Percentiles rank a stretch among this genome's conserved stretches.
Evolutionary conservation across 768 basidiomycete species (phyloP).

Genomic region (Phlebiopsis gigantea): DNA sequence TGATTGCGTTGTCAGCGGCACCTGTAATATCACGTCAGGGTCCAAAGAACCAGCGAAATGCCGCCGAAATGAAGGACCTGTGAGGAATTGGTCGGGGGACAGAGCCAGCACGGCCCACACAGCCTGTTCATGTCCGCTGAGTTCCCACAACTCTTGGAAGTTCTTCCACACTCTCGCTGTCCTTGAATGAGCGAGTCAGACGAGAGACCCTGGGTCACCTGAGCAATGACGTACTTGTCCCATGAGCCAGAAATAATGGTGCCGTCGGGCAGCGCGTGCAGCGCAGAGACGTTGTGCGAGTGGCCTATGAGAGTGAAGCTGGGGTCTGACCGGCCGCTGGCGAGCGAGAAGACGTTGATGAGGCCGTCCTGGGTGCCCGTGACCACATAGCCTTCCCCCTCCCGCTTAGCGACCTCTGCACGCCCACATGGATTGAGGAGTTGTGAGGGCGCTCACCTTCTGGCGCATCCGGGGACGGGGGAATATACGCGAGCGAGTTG

Average conservation of each 20-base stretch:
- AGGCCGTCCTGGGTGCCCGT: conserved; percentile 88
- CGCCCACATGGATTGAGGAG: conserved; percentile 2
- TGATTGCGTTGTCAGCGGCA: conserved; percentile 94
- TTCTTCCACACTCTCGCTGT: conserved; percentile 93
- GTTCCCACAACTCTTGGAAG: conserved; percentile 63
- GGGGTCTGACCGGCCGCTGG: conserved; percentile 62
- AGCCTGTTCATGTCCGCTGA: conserved; percentile 84
- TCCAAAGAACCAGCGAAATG: neutral
- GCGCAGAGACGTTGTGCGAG: conserved; percentile 82
- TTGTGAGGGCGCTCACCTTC: conserved; percentile 44
- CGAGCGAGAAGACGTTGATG: conserved; percentile 75
- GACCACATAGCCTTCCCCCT: conserved; percentile 59
- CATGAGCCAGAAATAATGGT: conserved; percentile 91
- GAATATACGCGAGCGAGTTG: conserved; percentile 76
- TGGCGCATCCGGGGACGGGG: conserved; percentile 61
- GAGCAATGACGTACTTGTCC: conserved; percentile 68
- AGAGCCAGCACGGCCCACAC: conserved; percentile 91
- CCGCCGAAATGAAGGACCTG: conserved; percentile 44
- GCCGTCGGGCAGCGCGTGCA: conserved; percentile 66
- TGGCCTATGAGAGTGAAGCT: conserved; percentile 84
- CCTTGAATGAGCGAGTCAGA: conserved; percentile 34
- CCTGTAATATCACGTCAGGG: conserved; percentile 35
- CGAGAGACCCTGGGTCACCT: neutral
- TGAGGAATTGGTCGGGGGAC: conserved; percentile 71
- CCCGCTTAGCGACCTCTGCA: conserved; percentile 8